Evolutionary conservation across 2,329 filamentous ascomycete genomes (phyloP).

Genomic region (Xylariaceae sp.): DNA sequence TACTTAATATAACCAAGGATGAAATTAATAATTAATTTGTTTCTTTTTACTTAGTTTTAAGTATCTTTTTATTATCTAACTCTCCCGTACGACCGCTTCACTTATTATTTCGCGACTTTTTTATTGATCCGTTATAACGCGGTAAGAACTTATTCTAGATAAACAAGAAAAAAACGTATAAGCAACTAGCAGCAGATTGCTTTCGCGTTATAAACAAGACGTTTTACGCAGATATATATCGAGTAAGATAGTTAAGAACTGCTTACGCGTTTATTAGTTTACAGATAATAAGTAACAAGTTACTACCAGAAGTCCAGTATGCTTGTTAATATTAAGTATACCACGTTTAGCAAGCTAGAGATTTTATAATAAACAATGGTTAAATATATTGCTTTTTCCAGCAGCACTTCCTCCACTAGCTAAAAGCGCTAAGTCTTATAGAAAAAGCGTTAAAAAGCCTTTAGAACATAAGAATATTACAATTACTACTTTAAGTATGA

Average conservation of each 20-base stretch:
- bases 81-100: conserved; percentile 3
- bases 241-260: conserved; percentile 11
- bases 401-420: conserved; percentile 22
- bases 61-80: background rate
- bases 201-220: conserved; percentile 13
- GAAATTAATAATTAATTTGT: conserved; percentile 4
- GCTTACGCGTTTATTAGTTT: background rate
- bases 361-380: background rate
- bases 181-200: conserved; percentile 5
- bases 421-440: conserved; percentile 15
- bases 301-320: conserved; percentile 23
- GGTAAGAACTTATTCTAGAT: conserved; percentile 13
- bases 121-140: conserved; percentile 4
- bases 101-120: conserved; percentile 24
- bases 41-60: conserved; percentile 19
- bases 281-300: conserved; percentile 4
- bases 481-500: conserved; percentile 23
- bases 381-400: conserved; percentile 12
- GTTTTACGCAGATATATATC: conserved; percentile 16
- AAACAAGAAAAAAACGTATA: conserved; percentile 11
- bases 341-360: conserved; percentile 6
- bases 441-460: conserved; percentile 25
- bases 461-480: conserved; percentile 18
- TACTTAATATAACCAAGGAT: background rate
- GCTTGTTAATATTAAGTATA: conserved; percentile 25